Evolutionary conservation across 1,139 yeast genomes (phyloP).

Genomic region (Saccharomycopsis hybrid): DNA sequence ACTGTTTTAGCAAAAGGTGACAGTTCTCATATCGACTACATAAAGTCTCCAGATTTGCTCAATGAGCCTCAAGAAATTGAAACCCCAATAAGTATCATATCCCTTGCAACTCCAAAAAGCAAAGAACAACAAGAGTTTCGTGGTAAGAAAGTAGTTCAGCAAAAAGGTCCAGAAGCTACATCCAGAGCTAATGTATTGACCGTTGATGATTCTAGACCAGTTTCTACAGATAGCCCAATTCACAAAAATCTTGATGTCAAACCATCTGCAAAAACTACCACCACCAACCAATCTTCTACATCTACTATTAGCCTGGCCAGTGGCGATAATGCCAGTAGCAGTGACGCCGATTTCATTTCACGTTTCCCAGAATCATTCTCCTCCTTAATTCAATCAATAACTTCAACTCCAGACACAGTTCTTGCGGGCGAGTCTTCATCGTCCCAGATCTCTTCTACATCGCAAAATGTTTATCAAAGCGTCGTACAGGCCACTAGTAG

Average conservation of each 20-base stretch:
- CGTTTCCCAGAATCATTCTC: not conserved
- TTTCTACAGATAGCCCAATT: conserved; percentile 4
- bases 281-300: not conserved
- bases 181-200: not conserved
- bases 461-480: not conserved
- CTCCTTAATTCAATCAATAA: not conserved
- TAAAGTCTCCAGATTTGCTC: conserved; percentile 4
- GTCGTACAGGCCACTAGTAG: not conserved
- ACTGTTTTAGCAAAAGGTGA: not conserved
- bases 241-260: not conserved
- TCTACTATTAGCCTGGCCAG: not conserved
- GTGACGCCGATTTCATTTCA: conserved; percentile 1
- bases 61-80: conserved; percentile 3
- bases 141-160: conserved; percentile 1
- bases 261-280: not conserved
- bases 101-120: not conserved
- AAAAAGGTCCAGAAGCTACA: conserved; percentile 1
- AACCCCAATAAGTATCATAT: conserved; percentile 13
- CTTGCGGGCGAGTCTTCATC: no score
- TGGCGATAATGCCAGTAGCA: not conserved
- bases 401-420: conserved; percentile 9
- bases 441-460: not conserved
- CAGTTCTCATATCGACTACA: not conserved
- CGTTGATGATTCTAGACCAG: conserved; percentile 6
- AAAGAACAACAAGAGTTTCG: conserved; percentile 3